Conservation (phyloP, 257 asterid species). For the Solanum dulcamara region DNA sequence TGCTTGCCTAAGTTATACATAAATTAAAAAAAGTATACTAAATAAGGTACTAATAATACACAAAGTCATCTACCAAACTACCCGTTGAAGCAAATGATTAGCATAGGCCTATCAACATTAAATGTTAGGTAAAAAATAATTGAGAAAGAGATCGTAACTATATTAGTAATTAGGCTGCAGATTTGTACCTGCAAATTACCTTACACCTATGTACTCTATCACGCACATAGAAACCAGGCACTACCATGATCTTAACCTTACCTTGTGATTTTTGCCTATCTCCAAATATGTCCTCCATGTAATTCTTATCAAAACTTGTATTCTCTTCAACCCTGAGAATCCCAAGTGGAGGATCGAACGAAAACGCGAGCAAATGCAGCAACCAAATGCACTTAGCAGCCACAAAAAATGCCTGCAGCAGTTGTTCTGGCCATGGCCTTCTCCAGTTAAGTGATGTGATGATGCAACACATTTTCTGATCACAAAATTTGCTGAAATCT, state of each 20-base stretch:
- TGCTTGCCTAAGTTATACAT: background rate
- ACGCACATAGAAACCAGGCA: conserved; percentile 83
- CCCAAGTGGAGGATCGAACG: conserved; percentile 47
- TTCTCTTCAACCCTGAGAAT: conserved; percentile 68
- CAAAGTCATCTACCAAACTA: background rate
- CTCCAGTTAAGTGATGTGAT: conserved; percentile 52
- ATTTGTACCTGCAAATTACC: conserved; percentile 69
- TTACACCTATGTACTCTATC: conserved; percentile 67
- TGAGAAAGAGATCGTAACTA: background rate
- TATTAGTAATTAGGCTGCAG: conserved; percentile 7
- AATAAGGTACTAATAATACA: background rate
- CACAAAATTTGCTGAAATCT: conserved; percentile 81
- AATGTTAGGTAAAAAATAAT: background rate
- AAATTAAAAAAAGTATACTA: background rate
- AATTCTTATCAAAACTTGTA: conserved; percentile 36
- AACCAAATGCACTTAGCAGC: conserved; percentile 90
- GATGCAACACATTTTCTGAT: conserved; percentile 75
- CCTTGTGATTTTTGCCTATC: conserved; percentile 51
- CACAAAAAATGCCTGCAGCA: conserved; percentile 76
- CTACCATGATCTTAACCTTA: conserved; percentile 71
- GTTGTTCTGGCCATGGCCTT: conserved; percentile 86
- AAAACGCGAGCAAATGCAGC: conserved; percentile 80
- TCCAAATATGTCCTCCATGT: conserved; percentile 64
- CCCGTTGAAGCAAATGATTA: background rate
- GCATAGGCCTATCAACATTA: background rate